Percentiles rank a stretch among this genome's conserved stretches.
phyloP scores from a whole-genome alignment of 225 moss, liverwort and hornwort species.

The Polytrichum commune region DNA sequence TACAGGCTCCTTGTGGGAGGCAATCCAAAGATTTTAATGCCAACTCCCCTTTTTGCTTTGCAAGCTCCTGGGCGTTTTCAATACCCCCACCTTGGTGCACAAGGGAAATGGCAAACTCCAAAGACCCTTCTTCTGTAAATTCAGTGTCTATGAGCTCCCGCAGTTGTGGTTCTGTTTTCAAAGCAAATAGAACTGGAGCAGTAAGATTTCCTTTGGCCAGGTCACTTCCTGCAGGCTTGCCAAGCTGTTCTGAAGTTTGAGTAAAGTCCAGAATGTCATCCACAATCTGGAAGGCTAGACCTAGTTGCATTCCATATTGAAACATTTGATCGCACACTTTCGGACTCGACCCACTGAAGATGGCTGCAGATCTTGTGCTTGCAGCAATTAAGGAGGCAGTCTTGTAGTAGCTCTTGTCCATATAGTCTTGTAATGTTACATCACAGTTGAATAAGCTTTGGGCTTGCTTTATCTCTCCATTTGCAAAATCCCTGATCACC shows the following conservation, averaged over 20 bases:
- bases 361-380: constrained; percentile 79
- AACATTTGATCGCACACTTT: constrained; percentile 70
- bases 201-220: constrained; percentile 88
- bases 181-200: constrained; percentile 81
- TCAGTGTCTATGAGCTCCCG: constrained; percentile 67
- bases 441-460: constrained; percentile 83
- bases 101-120: constrained; percentile 70
- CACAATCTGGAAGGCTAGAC: constrained; percentile 95
- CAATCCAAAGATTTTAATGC: constrained; percentile 64
- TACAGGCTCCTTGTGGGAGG: constrained; percentile 53
- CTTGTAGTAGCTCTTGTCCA: constrained; percentile 94
- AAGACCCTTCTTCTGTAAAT: constrained; percentile 68
- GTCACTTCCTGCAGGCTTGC: constrained; percentile 92
- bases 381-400: constrained; percentile 89
- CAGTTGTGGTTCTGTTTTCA: constrained; percentile 69
- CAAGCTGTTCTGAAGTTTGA: constrained; percentile 85
- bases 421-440: constrained; percentile 67
- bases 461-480: constrained; percentile 94
- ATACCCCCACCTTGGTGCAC: constrained; percentile 78
- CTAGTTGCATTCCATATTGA: constrained; percentile 76
- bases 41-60: constrained; percentile 63
- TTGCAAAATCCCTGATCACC: constrained; percentile 97
- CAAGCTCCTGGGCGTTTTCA: constrained; percentile 75
- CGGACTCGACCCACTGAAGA: constrained; percentile 70
- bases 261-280: constrained; percentile 98